Evolutionary conservation across 208 protist species (phyloP).

Genomic region (Trypanosoma caninum): DNA sequence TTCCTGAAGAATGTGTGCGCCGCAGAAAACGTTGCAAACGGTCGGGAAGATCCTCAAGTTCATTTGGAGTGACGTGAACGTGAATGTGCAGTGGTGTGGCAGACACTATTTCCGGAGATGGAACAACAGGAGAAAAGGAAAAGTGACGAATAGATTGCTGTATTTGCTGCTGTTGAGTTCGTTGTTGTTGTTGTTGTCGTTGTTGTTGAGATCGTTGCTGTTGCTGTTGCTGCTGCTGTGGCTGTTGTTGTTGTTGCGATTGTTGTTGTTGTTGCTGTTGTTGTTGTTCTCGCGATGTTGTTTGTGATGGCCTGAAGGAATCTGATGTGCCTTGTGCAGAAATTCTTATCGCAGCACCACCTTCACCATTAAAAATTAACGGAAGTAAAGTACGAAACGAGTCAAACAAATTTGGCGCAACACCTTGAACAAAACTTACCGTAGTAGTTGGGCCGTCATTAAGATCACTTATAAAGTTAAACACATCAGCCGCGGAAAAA

Average conservation of each 20-base stretch:
- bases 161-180: neutral
- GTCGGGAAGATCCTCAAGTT: slow-evolving; percentile 57
- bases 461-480: neutral
- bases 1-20: slow-evolving; percentile 19
- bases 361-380: neutral
- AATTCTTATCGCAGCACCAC: no score
- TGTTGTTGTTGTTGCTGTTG: slow-evolving; percentile 5
- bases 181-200: slow-evolving; percentile 4
- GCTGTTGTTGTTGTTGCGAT: slow-evolving; percentile 14
- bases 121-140: slow-evolving; percentile 1
- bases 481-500: neutral
- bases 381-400: no score
- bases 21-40: slow-evolving; percentile 38
- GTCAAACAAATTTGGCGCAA: no score
- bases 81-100: slow-evolving; percentile 57
- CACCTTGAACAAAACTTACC: no score
- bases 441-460: neutral
- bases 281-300: slow-evolving; percentile 9
- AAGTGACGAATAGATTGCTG: slow-evolving; percentile 1
- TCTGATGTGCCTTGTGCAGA: no score
- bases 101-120: neutral
- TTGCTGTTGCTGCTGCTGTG: slow-evolving; percentile 23
- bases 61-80: slow-evolving; percentile 60
- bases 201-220: slow-evolving; percentile 19
- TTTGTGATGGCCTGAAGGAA: neutral